phyloP scores from a whole-genome alignment of 2,329 filamentous ascomycete species.

The Apiospora rasikravindrae region DNA sequence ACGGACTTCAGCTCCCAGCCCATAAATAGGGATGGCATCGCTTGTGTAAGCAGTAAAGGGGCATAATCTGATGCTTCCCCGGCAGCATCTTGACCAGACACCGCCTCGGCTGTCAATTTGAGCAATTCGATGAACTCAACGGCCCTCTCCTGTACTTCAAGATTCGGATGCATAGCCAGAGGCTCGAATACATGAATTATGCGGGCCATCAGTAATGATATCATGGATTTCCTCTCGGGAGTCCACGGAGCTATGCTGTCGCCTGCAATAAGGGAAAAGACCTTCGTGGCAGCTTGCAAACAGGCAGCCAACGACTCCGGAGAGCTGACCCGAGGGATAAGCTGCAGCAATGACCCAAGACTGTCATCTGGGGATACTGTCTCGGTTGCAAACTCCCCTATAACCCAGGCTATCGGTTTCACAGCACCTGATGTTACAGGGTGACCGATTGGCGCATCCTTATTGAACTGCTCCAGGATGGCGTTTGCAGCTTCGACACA shows the following conservation, averaged over 20 bases:
- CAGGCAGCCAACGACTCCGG: conserved; percentile 77
- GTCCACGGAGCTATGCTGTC: conserved; percentile 73
- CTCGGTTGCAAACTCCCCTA: conserved; percentile 84
- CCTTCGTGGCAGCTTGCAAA: conserved; percentile 83
- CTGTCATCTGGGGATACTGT: conserved; percentile 73
- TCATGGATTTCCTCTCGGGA: conserved; percentile 72
- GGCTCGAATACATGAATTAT: conserved; percentile 83
- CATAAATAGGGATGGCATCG: conserved; percentile 84
- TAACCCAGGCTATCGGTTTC: conserved; percentile 80
- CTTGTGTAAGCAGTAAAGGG: conserved; percentile 85
- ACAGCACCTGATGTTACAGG: conserved; percentile 69
- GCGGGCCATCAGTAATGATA: conserved; percentile 78
- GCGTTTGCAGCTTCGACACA: conserved; percentile 85
- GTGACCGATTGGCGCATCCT: conserved; percentile 59
- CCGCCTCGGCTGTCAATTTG: conserved; percentile 83
- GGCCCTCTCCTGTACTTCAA: conserved; percentile 94
- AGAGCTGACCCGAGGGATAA: conserved; percentile 60
- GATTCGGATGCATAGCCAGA: conserved; percentile 78
- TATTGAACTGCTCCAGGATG: conserved; percentile 65
- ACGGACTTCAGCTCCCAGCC: conserved; percentile 94
- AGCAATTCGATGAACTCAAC: conserved; percentile 92
- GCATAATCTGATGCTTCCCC: conserved; percentile 74
- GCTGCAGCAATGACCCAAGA: conserved; percentile 75
- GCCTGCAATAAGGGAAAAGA: conserved; percentile 76
- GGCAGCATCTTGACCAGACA: conserved; percentile 66